Base-by-base conservation (phyloP, 345 rosid species). In the Citrus hindsii region DNA sequence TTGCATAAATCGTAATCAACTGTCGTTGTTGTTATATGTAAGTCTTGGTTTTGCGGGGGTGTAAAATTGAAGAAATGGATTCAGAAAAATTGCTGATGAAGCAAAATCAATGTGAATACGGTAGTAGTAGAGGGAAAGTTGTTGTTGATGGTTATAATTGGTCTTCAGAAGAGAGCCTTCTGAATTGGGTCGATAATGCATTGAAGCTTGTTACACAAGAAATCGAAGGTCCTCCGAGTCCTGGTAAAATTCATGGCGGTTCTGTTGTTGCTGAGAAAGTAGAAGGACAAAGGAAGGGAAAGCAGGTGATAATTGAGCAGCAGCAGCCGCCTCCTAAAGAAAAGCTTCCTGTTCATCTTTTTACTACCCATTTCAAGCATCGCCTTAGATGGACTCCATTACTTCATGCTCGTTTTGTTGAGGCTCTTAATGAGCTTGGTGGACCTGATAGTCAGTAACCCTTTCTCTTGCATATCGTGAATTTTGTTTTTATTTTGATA, bases 371-470 rank as follows among this genome's bases (percentile, higher is more conserved):
- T 13, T 16, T 24, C 7, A 71, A 33, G 70, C 80, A 80, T 37
- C 82, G 82, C 4, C 62, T 81, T 33, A 60, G 61, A 37, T 81
- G 82, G 86, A 81, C 58, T 22, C 14, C 13, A 0, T 33, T 61
- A 35, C 82, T 81, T 2, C 86, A 84, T 62, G 30, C 10, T 30
- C 35, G n/a, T 46, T 78, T 84, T 33, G 60, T 78, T 56, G 28
- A 60, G 35, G 79, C 80, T 58, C 72, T 81, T 37, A 30, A 27
- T 25, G 35, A 75, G 16, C 80, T 84, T 71, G 86, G 86, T 18
- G 86, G 86, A 75, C 27, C 77, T n/a, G 13, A 32, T n/a, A 71
- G 86, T 83, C 9, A 78, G 86, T 81, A 66, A 59, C 37, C 56
- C 40, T 35, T 46, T 51, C 68, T 30, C 60, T 16, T 48, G 73